phyloP scores from a whole-genome alignment of 352 stramenopile species.

The Pythium coloratum region DNA sequence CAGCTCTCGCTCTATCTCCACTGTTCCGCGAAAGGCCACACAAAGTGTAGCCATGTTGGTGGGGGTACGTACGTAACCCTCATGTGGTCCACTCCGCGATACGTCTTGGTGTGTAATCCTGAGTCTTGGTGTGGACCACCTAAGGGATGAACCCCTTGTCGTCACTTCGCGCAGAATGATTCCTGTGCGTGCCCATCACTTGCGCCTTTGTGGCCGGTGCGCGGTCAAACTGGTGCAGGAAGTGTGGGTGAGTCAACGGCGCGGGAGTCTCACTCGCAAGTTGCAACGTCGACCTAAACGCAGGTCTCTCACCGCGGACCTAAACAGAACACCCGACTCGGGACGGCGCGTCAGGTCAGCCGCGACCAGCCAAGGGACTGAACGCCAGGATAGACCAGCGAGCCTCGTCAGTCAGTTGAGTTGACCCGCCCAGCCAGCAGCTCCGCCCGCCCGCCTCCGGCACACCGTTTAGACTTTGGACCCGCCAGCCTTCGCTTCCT shows the following conservation, averaged over 20 bases:
- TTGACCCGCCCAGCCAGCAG: background rate
- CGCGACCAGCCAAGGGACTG: background rate
- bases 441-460: no score
- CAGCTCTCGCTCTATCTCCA: background rate
- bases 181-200: slow-evolving; percentile 6
- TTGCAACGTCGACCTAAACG: background rate
- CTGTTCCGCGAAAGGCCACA: background rate
- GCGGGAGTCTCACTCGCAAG: background rate
- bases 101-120: background rate
- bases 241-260: background rate
- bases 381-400: background rate
- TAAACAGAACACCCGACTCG: background rate
- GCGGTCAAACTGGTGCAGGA: background rate
- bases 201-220: background rate
- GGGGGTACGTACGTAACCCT: background rate
- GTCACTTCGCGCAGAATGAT: slow-evolving; percentile 2
- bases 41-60: background rate
- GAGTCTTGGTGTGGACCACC: background rate
- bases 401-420: slow-evolving; percentile 7
- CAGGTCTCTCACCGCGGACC: background rate
- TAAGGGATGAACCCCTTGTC: background rate
- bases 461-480: background rate
- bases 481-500: no score
- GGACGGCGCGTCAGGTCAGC: background rate
- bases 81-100: slow-evolving; percentile 3